A percentile compares a stretch with the other conserved stretches of the same genome.
Evolutionary conservation across 352 stramenopile species (phyloP).

Genomic region (Globisporangium solare): DNA sequence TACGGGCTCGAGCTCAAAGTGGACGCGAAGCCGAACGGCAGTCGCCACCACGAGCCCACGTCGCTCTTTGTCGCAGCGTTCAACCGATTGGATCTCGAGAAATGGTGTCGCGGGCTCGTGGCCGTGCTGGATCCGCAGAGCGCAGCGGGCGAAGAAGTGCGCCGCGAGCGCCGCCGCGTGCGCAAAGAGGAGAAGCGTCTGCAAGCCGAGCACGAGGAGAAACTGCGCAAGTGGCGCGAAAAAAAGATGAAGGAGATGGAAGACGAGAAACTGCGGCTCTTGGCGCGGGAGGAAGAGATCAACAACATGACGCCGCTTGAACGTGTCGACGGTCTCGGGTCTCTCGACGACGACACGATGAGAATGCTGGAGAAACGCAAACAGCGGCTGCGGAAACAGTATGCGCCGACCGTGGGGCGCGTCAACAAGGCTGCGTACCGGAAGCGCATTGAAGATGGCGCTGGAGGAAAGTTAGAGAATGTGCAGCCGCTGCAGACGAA

Average conservation of each 20-base stretch:
- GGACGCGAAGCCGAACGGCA: slow-evolving; percentile 38
- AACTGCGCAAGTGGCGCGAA: slow-evolving; percentile 68
- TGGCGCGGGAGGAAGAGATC: slow-evolving; percentile 63
- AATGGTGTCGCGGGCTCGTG: slow-evolving; percentile 72
- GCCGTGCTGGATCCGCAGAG: slow-evolving; percentile 70
- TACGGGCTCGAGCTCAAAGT: slow-evolving; percentile 81
- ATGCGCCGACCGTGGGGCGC: slow-evolving; percentile 59
- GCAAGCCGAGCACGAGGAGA: slow-evolving; percentile 49
- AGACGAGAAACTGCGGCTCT: slow-evolving; percentile 45
- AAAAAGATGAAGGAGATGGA: slow-evolving; percentile 47
- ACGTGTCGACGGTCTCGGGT: slow-evolving; percentile 54
- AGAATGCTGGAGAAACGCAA: slow-evolving; percentile 75
- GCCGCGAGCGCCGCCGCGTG: slow-evolving; percentile 44
- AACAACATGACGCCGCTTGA: slow-evolving; percentile 76
- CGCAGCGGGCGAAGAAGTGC: slow-evolving; percentile 51
- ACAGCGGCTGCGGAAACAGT: slow-evolving; percentile 55
- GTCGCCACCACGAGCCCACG: slow-evolving; percentile 11
- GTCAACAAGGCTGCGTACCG: slow-evolving; percentile 79
- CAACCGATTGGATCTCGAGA: slow-evolving; percentile 79
- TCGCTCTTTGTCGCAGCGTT: slow-evolving; percentile 69
- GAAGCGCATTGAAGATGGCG: slow-evolving; percentile 65
- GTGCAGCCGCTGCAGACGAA: slow-evolving; percentile 63
- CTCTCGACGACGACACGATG: slow-evolving; percentile 70
- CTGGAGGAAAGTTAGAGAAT: slow-evolving; percentile 76
- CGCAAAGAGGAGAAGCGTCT: slow-evolving; percentile 61